phyloP scores from a whole-genome alignment of 768 basidiomycete species.

The Termitomyces sp. region DNA sequence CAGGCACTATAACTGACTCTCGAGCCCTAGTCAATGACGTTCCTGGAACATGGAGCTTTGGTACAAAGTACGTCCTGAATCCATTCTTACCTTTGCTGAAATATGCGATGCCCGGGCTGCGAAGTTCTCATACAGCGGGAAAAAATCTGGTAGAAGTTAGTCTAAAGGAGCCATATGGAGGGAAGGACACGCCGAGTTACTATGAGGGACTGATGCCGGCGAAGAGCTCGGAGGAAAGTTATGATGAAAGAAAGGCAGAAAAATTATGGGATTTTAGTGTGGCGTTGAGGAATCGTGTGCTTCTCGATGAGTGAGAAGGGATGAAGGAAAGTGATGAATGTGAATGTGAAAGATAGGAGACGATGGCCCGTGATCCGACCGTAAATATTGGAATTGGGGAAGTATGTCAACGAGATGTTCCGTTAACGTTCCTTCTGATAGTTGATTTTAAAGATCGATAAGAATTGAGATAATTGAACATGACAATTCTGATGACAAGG shows the following conservation, averaged over 20 bases:
- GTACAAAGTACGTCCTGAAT: constrained; percentile 5
- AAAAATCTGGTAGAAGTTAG: neutral
- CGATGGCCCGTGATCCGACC: neutral
- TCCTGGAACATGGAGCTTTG: neutral
- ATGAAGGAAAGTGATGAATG: no score
- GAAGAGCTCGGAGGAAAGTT: constrained; percentile 2
- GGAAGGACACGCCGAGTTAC: neutral
- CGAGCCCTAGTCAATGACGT: neutral
- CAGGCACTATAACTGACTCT: constrained; percentile 3
- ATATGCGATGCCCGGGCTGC: neutral
- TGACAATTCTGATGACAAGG: neutral
- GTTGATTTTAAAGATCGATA: neutral
- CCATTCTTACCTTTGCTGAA: neutral
- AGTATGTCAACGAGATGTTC: neutral
- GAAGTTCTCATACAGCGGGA: neutral
- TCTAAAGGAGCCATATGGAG: neutral
- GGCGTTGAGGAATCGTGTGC: neutral
- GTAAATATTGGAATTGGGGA: neutral
- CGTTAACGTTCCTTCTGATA: neutral
- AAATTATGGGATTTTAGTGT: constrained; percentile 2
- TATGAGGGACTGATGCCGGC: neutral
- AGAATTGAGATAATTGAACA: neutral
- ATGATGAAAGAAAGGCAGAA: neutral
- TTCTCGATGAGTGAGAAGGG: neutral
- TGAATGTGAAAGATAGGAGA: neutral